These are phyloP conservation scores for Candida labiduridarum DNA, from an alignment of 1,139 yeast genomes.

Conservation along the genomic window DNA sequence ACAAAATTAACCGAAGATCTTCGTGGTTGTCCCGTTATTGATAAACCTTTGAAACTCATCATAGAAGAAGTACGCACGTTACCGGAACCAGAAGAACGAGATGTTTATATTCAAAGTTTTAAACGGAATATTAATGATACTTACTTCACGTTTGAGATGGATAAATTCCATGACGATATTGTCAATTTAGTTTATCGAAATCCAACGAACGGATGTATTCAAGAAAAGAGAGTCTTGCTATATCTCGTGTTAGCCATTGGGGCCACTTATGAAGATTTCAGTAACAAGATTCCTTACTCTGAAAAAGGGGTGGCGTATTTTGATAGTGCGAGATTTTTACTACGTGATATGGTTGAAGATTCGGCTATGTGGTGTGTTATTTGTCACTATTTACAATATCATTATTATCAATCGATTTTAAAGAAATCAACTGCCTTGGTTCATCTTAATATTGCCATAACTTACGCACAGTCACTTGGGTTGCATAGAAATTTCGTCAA, in stretches of 20 bases:
- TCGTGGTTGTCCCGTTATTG: constrained; percentile 33
- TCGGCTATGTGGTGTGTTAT: constrained; percentile 47
- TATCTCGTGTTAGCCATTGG: constrained; percentile 46
- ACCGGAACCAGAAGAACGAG: constrained; percentile 25
- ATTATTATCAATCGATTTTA: constrained; percentile 41
- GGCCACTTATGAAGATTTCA: constrained; percentile 27
- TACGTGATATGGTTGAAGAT: constrained; percentile 35
- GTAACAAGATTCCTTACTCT: constrained; percentile 21
- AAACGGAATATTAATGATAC: constrained; percentile 36
- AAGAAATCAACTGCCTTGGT: constrained; percentile 45
- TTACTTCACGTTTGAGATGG: constrained; percentile 37
- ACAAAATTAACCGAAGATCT: constrained; percentile 36
- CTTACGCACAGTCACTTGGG: constrained; percentile 29
- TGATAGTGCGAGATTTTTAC: constrained; percentile 33
- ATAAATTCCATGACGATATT: constrained; percentile 27
- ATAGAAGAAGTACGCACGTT: constrained; percentile 25
- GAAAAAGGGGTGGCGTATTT: constrained; percentile 26
- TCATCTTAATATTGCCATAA: constrained; percentile 28
- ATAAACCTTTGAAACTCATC: constrained; percentile 25
- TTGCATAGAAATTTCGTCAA: constrained; percentile 27
- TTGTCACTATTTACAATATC: constrained; percentile 37
- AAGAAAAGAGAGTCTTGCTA: constrained; percentile 28
- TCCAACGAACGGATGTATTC: constrained; percentile 19
- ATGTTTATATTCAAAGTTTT: constrained; percentile 29
- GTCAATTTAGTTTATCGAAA: constrained; percentile 28